Base-by-base conservation (phyloP, 352 stramenopile species). In the Pythium periplocum region DNA sequence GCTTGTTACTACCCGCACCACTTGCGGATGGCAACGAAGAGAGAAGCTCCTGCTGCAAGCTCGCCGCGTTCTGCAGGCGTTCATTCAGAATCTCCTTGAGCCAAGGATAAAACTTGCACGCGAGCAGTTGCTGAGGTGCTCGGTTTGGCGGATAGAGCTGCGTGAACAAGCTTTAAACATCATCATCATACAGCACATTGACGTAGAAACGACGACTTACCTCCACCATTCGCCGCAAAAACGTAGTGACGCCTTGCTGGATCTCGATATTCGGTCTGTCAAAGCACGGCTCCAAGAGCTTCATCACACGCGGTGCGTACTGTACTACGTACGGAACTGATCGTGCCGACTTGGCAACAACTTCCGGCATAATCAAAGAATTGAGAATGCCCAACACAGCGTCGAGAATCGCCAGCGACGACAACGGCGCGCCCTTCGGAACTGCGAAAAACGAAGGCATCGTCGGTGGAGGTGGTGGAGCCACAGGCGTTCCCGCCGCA, bases 51-150 rank as follows among this genome's bases (percentile, higher is more conserved):
- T 87, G 77, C 40, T 89, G 78, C 46, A 79, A 73, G 9, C 74
- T 61, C 3, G 73, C 68, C 12, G 83, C 82, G 41, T 77, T 90
- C 43, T 90, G 47, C 12, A 96, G 56, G 31, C 84, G 75, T 35
- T 95, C 83, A 37, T 81, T 89, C 45, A 96, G 67, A 63, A 93
- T 92, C 30, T 94, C 84, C 34, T 81, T 80, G 7, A 96, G 75
- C 86, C 86, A 96, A 10, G 77, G 78, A 59, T 96, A 96, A 45
- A 93, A 96, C 38, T 93, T 92, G 61, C 84, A 93, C 39, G 80
- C 71, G 5, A 89, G 60, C 4, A 96, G 64, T 41, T 88, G 76
- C 53, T 86, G 78, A 0, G 84, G 81, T 4, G 82, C 73, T 26
- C 69, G 70, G 34, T 63, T 78, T 1, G 84, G 83, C 32, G 86